phyloP scores from a whole-genome alignment of 2,329 filamentous ascomycete genomes.

The Cytospora paraplurivora region DNA sequence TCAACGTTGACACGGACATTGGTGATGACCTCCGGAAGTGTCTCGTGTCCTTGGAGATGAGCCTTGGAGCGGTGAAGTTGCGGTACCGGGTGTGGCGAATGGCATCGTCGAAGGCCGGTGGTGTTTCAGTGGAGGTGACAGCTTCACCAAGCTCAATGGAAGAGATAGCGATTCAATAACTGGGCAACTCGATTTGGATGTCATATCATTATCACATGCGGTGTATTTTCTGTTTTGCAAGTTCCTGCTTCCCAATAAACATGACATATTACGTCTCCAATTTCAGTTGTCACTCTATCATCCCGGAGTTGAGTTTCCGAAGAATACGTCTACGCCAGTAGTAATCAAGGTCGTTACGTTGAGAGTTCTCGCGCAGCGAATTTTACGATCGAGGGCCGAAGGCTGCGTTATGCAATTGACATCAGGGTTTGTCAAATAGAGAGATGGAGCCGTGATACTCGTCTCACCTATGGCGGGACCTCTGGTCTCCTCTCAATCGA shows the following conservation, averaged over 20 bases:
- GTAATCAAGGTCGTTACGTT: background rate
- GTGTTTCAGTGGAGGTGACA: constrained; percentile 31
- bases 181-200: background rate
- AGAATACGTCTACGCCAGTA: background rate
- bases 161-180: constrained; percentile 15
- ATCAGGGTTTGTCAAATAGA: background rate
- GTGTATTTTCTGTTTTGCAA: background rate
- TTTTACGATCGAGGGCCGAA: too few species aligned
- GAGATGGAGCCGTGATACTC: too few species aligned
- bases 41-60: constrained; percentile 34
- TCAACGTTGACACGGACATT: constrained; percentile 26
- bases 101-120: constrained; percentile 39
- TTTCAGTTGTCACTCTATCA: background rate
- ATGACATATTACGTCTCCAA: background rate
- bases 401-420: background rate
- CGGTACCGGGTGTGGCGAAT: constrained; percentile 35
- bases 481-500: too few species aligned
- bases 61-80: constrained; percentile 29
- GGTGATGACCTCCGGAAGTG: constrained; percentile 9
- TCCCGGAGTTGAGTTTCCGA: background rate
- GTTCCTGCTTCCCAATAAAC: background rate
- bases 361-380: too few species aligned
- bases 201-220: background rate
- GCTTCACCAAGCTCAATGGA: constrained; percentile 17
- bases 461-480: too few species aligned